Percentiles rank a stretch among this genome's conserved stretches.
phyloP scores from a whole-genome alignment of 2,329 filamentous ascomycete species.

The Neofusicoccum kwambonambiense region DNA sequence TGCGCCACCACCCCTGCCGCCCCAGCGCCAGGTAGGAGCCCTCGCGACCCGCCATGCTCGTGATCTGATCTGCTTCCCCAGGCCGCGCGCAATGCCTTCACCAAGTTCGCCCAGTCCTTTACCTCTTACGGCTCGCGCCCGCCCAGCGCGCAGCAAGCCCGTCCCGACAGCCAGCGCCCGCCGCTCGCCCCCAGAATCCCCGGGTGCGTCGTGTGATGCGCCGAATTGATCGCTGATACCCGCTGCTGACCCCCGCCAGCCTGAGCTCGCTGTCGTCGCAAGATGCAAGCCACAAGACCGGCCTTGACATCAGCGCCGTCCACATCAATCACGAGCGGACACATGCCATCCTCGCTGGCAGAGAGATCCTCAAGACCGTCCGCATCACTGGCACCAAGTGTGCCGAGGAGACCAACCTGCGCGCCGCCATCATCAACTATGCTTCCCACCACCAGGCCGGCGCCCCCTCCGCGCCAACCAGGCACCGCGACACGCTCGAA shows the following conservation, averaged over 20 bases:
- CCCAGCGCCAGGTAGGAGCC: constrained; percentile 23
- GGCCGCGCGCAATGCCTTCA: constrained; percentile 38
- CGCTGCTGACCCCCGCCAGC: constrained; percentile 24
- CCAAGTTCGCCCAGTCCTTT: constrained; percentile 56
- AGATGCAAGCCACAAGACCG: constrained; percentile 62
- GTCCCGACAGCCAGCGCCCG: constrained; percentile 37
- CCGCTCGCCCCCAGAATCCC: constrained; percentile 37
- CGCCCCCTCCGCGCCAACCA: constrained; percentile 43
- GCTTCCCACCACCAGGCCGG: constrained; percentile 49
- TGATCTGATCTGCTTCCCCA: neutral
- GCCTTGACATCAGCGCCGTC: constrained; percentile 61
- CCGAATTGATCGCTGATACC: neutral
- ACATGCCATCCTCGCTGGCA: constrained; percentile 64
- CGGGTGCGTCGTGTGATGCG: constrained; percentile 30
- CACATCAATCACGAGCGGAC: constrained; percentile 63
- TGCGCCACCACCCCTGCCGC: constrained; percentile 37
- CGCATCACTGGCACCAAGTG: constrained; percentile 57
- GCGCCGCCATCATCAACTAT: constrained; percentile 59
- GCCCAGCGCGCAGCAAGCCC: constrained; percentile 50
- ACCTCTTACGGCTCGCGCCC: constrained; percentile 51
- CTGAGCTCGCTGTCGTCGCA: constrained; percentile 50
- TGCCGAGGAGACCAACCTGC: constrained; percentile 63
- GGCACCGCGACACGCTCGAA: constrained; percentile 59
- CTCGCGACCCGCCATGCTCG: too few relatives aligned
- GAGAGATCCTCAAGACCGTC: constrained; percentile 66